Evolutionary conservation across 345 rosid species (phyloP), one percentile per base, ranked within the genome.

Genomic region (Camelina laxa): DNA sequence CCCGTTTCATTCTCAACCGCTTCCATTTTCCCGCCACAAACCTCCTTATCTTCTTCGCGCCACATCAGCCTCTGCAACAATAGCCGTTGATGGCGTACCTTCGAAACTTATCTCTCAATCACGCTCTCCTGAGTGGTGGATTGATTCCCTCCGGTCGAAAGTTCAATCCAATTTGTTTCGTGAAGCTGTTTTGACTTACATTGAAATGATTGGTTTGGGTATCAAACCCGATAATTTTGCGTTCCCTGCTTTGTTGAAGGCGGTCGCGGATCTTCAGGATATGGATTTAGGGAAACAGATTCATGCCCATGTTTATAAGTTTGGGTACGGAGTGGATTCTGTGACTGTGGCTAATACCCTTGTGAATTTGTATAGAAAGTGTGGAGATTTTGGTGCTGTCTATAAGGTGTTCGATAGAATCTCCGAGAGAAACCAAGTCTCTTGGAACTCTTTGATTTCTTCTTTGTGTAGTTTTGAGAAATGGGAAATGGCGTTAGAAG

Each of bases 371-470:
- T 94, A 94, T 19, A 84, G 85, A 5, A 88, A 87, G 74, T 90
- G 96, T 10, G 91, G 93, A 22, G 82, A 82, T 21, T 59, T 89
- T 0, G 80, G 63, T 4, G 85, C 82, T 67, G 96, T 81, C 0
- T 61, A 67, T 65, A 85, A 80, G 80, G 84, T 88, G 93, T 91
- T 94, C 74, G 93, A 90, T 51, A 80, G 89, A 84, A 91, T 94
- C 62, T 48, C 87, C 7, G 88, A 81, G 10, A 86, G 84, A 72
- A 93, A 94, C 85, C 85, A 88, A 56, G 96, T 91, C 36, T 94
- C 97, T 57, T 94, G 98, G 97, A 94, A 91, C 71, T 86, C 98
- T 1, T 49, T 89, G 73, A 85, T 94, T 58, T 80, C 93, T 49
- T 80, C 93, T 0, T 67, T 89, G 24, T 90, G 97, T 45, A 80